Percentiles rank a stretch among this genome's conserved stretches.
These are phyloP conservation scores for Orbilia quercus DNA, from an alignment of 2,329 filamentous ascomycete genomes.

Conservation along the genomic window DNA sequence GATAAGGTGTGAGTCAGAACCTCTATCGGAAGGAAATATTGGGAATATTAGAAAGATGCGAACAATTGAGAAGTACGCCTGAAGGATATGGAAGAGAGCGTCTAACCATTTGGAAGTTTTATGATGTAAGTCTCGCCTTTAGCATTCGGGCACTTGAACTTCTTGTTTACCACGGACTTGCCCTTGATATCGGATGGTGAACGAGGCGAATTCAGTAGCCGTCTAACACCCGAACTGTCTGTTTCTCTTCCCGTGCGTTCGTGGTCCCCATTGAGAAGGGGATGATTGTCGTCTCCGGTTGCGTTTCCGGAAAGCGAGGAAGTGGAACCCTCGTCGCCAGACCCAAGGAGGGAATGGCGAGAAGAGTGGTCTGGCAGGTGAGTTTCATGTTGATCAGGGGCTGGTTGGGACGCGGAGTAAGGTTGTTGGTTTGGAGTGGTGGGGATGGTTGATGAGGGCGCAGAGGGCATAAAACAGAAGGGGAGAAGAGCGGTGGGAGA, in stretches of 20 bases:
- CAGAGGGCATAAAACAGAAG: constrained; percentile 56
- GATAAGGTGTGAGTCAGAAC: constrained; percentile 91
- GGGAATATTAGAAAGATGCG: not conserved
- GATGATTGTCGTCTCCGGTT: not conserved
- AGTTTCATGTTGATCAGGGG: constrained; percentile 46
- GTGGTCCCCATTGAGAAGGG: not conserved
- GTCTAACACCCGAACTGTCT: constrained; percentile 10
- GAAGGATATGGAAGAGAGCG: not conserved
- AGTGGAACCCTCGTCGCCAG: constrained; percentile 23
- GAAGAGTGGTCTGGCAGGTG: constrained; percentile 20
- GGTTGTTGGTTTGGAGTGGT: constrained; percentile 16
- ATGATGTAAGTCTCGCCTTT: constrained; percentile 48
- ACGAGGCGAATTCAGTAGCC: constrained; percentile 37
- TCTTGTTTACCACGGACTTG: constrained; percentile 38
- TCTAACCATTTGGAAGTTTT: constrained; percentile 47
- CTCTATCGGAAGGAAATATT: constrained; percentile 77
- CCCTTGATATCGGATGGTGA: constrained; percentile 22
- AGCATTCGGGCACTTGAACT: constrained; percentile 34
- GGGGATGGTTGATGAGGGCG: constrained; percentile 30
- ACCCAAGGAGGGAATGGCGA: constrained; percentile 34
- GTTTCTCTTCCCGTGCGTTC: constrained; percentile 5
- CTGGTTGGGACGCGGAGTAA: constrained; percentile 18
- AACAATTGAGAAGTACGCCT: not conserved
- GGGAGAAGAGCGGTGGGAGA: constrained; percentile 13
- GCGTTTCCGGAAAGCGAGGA: not conserved